A percentile compares a stretch with the other conserved stretches of the same genome.
These are phyloP conservation scores for Cadophora gregata DNA, from an alignment of 2,329 filamentous ascomycete genomes.

Conservation along the genomic window DNA sequence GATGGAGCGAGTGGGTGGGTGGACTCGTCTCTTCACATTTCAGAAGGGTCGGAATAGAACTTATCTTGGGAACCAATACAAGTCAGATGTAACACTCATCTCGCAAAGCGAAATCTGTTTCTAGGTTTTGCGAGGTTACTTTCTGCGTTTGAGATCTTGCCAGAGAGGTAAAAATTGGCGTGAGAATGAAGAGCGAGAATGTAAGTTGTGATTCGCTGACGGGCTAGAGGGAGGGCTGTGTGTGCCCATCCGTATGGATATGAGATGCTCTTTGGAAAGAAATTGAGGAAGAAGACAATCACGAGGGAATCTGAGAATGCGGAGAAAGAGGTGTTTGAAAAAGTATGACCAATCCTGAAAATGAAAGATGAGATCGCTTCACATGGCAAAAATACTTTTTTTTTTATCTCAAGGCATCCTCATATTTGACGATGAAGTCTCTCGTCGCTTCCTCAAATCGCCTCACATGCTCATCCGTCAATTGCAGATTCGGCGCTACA, in stretches of 20 bases:
- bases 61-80: too few species aligned
- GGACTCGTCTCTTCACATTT: too few species aligned
- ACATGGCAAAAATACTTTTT: background rate
- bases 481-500: slow-evolving; percentile 35
- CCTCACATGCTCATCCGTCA: slow-evolving; percentile 28
- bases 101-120: slow-evolving; percentile 22
- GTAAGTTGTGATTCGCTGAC: slow-evolving; percentile 38
- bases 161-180: slow-evolving; percentile 30
- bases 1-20: too few species aligned
- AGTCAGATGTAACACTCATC: slow-evolving; percentile 48
- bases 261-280: slow-evolving; percentile 36
- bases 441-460: slow-evolving; percentile 23
- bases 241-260: slow-evolving; percentile 43
- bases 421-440: slow-evolving; percentile 21
- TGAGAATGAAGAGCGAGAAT: slow-evolving; percentile 7
- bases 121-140: slow-evolving; percentile 19
- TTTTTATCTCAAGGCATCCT: background rate
- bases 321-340: slow-evolving; percentile 38
- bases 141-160: slow-evolving; percentile 36
- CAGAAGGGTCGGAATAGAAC: too few species aligned
- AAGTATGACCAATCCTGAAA: slow-evolving; percentile 27
- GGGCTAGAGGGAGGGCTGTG: slow-evolving; percentile 44
- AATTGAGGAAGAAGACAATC: slow-evolving; percentile 44
- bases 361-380: background rate
- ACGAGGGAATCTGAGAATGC: slow-evolving; percentile 42